Conservation (phyloP, 1,284 basidiomycete species). For the Marasmius oreades region DNA sequence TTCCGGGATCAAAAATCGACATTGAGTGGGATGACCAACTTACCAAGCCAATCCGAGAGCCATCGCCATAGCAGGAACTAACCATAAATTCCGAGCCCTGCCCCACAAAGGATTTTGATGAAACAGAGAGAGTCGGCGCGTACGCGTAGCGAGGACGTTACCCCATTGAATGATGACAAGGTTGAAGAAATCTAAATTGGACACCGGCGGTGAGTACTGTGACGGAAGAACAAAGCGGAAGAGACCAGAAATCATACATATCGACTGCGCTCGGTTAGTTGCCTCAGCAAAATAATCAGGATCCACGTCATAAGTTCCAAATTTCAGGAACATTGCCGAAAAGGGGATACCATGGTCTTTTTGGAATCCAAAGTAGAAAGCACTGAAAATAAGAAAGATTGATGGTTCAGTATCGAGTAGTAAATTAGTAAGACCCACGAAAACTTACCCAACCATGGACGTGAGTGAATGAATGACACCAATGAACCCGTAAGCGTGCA, state of each 20-base stretch:
- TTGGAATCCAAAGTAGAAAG: slow-evolving; percentile 50
- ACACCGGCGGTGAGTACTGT: too few relatives aligned
- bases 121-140: slow-evolving; percentile 45
- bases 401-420: slow-evolving; percentile 21
- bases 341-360: slow-evolving; percentile 49
- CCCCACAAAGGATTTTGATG: slow-evolving; percentile 34
- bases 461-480: slow-evolving; percentile 53
- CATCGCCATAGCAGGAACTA: slow-evolving; percentile 44
- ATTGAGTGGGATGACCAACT: not conserved
- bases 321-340: slow-evolving; percentile 47
- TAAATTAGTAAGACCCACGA: slow-evolving; percentile 9
- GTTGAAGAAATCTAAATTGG: slow-evolving; percentile 57
- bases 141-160: slow-evolving; percentile 48
- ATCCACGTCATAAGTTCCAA: slow-evolving; percentile 35
- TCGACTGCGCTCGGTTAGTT: slow-evolving; percentile 23
- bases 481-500: slow-evolving; percentile 66
- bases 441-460: slow-evolving; percentile 44
- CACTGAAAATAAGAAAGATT: slow-evolving; percentile 25
- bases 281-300: slow-evolving; percentile 18
- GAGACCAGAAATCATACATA: slow-evolving; percentile 20
- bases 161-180: slow-evolving; percentile 71
- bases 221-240: slow-evolving; percentile 10
- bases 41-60: slow-evolving; percentile 37
- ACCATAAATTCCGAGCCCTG: slow-evolving; percentile 32
- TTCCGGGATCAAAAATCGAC: too few relatives aligned